phyloP scores from a whole-genome alignment of 2,329 filamentous ascomycete genomes.

The Ophiostoma pallidulum region DNA sequence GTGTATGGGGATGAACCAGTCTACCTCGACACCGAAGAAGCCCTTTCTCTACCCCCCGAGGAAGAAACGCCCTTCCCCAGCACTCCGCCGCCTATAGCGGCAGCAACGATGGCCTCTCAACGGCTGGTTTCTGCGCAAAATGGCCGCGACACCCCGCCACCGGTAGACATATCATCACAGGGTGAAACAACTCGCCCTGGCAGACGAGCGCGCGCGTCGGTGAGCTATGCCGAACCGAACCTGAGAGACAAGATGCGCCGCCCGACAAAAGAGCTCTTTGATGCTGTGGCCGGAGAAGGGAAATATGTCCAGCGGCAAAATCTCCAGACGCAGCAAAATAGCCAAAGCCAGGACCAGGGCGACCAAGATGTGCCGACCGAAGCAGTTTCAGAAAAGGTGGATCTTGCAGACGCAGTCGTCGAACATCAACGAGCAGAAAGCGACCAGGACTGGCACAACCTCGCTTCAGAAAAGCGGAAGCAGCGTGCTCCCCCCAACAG shows the following conservation, averaged over 20 bases:
- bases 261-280: slow-evolving; percentile 64
- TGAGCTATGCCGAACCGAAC: slow-evolving; percentile 78
- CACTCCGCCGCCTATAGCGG: slow-evolving; percentile 8
- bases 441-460: slow-evolving; percentile 4
- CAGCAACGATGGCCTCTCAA: slow-evolving; percentile 23
- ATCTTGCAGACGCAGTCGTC: not conserved
- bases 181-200: slow-evolving; percentile 54
- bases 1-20: not conserved
- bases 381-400: not conserved
- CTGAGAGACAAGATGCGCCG: slow-evolving; percentile 75
- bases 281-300: slow-evolving; percentile 60
- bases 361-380: not conserved
- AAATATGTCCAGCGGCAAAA: slow-evolving; percentile 33
- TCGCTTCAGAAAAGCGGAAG: slow-evolving; percentile 30
- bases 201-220: slow-evolving; percentile 54
- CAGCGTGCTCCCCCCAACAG: slow-evolving; percentile 27
- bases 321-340: not conserved
- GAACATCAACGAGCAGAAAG: not conserved
- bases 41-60: not conserved
- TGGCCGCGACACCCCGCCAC: slow-evolving; percentile 48
- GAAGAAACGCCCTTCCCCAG: slow-evolving; percentile 7
- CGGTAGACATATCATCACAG: slow-evolving; percentile 43
- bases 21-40: not conserved
- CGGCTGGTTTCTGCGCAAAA: slow-evolving; percentile 25
- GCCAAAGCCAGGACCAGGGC: slow-evolving; percentile 5